phyloP scores from a whole-genome alignment of 2,329 filamentous ascomycete species.

The Fusarium annulatum region DNA sequence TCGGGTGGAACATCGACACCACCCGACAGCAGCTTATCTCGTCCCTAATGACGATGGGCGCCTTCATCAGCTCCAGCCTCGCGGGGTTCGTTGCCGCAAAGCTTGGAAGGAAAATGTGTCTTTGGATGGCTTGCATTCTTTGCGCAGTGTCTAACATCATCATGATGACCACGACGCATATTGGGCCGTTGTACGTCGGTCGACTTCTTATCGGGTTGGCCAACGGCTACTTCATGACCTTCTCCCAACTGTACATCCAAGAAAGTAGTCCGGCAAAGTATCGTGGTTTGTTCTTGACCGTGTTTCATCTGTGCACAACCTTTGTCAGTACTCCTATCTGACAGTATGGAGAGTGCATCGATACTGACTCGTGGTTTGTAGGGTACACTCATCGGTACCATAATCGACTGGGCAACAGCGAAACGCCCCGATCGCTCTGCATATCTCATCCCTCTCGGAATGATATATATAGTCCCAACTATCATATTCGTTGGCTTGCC shows the following conservation, averaged over 20 bases:
- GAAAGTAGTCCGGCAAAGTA: slow-evolving; percentile 40
- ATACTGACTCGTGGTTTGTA: background rate
- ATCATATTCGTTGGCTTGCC: slow-evolving; percentile 19
- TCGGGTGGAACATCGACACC: slow-evolving; percentile 41
- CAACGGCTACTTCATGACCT: slow-evolving; percentile 42
- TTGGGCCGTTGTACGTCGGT: slow-evolving; percentile 29
- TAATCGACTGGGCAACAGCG: slow-evolving; percentile 39
- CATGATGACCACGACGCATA: slow-evolving; percentile 40
- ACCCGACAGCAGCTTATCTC: slow-evolving; percentile 39
- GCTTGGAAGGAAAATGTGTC: slow-evolving; percentile 31
- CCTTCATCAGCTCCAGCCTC: slow-evolving; percentile 40
- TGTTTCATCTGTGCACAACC: slow-evolving; percentile 37
- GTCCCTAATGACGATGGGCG: slow-evolving; percentile 39
- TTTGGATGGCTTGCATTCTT: slow-evolving; percentile 36
- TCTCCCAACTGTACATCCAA: slow-evolving; percentile 39
- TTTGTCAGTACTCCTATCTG: slow-evolving; percentile 21
- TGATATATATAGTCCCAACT: slow-evolving; percentile 34
- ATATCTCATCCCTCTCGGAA: slow-evolving; percentile 35
- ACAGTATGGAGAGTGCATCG: accelerated
- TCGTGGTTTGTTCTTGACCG: slow-evolving; percentile 35
- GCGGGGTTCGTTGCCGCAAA: slow-evolving; percentile 32
- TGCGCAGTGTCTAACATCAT: slow-evolving; percentile 37
- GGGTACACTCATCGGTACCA: slow-evolving; percentile 38
- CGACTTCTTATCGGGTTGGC: slow-evolving; percentile 36
- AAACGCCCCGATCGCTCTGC: slow-evolving; percentile 34